A percentile compares a stretch with the other conserved stretches of the same genome.
phyloP scores from a whole-genome alignment of 345 rosid genomes.

The Gossypium herbaceum region DNA sequence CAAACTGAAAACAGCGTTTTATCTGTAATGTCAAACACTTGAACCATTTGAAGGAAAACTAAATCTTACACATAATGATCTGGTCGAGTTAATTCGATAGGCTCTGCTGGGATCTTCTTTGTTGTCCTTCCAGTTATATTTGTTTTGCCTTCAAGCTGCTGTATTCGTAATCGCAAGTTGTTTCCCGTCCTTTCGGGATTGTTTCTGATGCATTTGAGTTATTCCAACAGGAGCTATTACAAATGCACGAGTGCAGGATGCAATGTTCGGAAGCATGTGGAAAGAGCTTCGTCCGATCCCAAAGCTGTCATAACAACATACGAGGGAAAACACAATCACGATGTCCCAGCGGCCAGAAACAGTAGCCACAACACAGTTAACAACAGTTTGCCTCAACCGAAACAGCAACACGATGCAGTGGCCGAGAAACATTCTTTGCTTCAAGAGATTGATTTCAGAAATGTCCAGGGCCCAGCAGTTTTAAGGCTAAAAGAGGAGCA shows the following conservation, averaged over 20 bases:
- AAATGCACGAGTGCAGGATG: slow-evolving; percentile 87
- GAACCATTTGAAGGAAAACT: background rate
- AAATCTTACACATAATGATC: background rate
- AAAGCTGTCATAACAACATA: slow-evolving; percentile 93
- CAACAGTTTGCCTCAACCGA: slow-evolving; percentile 21
- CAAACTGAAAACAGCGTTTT: background rate
- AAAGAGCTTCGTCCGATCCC: slow-evolving; percentile 89
- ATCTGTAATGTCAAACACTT: background rate
- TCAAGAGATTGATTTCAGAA: slow-evolving; percentile 43
- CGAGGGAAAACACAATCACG: slow-evolving; percentile 92
- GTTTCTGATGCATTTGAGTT: slow-evolving; percentile 17
- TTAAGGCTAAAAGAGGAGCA: slow-evolving; percentile 70
- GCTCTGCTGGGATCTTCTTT: background rate
- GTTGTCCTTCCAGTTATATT: background rate
- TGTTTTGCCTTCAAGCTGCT: slow-evolving; percentile 1
- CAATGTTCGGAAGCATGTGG: slow-evolving; percentile 92
- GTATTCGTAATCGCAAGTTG: background rate
- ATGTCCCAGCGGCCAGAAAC: slow-evolving; percentile 76
- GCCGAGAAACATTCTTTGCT: slow-evolving; percentile 37
- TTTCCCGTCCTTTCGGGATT: background rate
- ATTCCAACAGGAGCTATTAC: slow-evolving; percentile 70
- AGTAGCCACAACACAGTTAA: slow-evolving; percentile 38
- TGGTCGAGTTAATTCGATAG: background rate
- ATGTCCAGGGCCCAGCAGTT: slow-evolving; percentile 53
- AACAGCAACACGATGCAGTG: slow-evolving; percentile 24